Base-by-base conservation (phyloP, 345 rosid genomes). In the Corymbia maculata region DNA sequence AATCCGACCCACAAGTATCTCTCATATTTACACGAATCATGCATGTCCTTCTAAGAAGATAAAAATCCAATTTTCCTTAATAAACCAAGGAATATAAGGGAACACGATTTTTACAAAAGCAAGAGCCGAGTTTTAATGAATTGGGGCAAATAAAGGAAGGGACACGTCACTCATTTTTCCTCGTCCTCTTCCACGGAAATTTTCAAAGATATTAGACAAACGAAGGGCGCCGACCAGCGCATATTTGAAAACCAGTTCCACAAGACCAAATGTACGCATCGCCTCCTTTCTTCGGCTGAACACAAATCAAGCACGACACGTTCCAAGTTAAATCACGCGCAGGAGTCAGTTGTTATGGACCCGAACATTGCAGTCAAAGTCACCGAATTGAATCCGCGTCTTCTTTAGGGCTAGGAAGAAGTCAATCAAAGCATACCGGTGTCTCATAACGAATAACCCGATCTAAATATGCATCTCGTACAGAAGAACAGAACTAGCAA, bases 221-320 rank as follows among this genome's bases (percentile, higher is more conserved):
- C 13, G 13, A 2, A 8, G 1, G 2, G 45, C 45, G 19, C 5
- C 36, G 9, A 2, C 2, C 19, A 1, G 8, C 9, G 9, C 75
- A 4, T 7, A 42, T n/a, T n/a, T n/a, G 1, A 64, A 64, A 30
- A 64, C 42, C 75, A n/a, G 75, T 13, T n/a, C 36, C 32, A 3
- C 19, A 0, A 4, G 3, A 32, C 45, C 2, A 1, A 6, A 2
- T 22, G 13, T 6, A 16, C 79, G 21, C 0, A 10, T 16, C 45
- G 12, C 45, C 8, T 7, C 36, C 79, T 32, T 68, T 4, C 45
- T 1, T 68, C 1, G 13, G 19, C 79, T 45, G 1, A 2, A 2
- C 79, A 17, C 22, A 32, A 13, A 4, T 32, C 24, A 8, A 68
- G 8, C 0, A 68, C 12, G 44, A 68, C 66, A 9, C 6, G 42